Base-by-base conservation (phyloP, 2,329 filamentous ascomycete species). In the Erysiphe pulchra region DNA sequence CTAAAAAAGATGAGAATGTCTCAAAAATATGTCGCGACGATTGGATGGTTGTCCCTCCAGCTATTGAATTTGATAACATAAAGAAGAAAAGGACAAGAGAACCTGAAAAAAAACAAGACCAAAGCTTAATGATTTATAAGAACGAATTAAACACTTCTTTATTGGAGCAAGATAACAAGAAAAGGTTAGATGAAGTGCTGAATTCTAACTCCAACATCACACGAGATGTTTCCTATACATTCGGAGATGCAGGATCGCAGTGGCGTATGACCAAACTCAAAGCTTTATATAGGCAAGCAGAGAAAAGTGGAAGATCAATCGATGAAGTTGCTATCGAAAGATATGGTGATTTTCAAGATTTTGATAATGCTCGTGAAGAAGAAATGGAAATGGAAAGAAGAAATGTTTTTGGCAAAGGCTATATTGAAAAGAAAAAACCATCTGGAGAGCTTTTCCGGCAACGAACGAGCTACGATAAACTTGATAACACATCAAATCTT, bases 191-290 rank as follows among this genome's bases (percentile, higher is more conserved):
- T n/a, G 49, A 68, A 0, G 62, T 73, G 40, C 7, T 13, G 13
- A n/a, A n/a, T 16, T 11, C 10, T 14, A 37, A 44, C 24, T 10
- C 30, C 7, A 10, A 16, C 3, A n/a, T 28, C 14, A 5, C 18
- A 11, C 66, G 74, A 45, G 71, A 80, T 47, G 73, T 92, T 9
- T 67, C 73, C 47, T 98, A 95, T 57, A 81, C 65, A 0, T 92
- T 98, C 60, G 90, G 92, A 16, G 90, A 98, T 59, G 64, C 73
- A 7, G 87, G 90, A 0, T 87, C 86, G 13, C 74, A 84, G 54
- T 98, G 92, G 90, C 77, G 92, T 44, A 93, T 98, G 86, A 92
- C 80, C 6, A 94, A 86, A 60, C 71, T 98, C 31, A 85, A 80
- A 52, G 80, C 76, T 11, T 82, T 93, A 1, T 93, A 92, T 59